Base-by-base conservation (phyloP, 192 early-diverging fungal genomes). In the Neocallimastix lanati region DNA sequence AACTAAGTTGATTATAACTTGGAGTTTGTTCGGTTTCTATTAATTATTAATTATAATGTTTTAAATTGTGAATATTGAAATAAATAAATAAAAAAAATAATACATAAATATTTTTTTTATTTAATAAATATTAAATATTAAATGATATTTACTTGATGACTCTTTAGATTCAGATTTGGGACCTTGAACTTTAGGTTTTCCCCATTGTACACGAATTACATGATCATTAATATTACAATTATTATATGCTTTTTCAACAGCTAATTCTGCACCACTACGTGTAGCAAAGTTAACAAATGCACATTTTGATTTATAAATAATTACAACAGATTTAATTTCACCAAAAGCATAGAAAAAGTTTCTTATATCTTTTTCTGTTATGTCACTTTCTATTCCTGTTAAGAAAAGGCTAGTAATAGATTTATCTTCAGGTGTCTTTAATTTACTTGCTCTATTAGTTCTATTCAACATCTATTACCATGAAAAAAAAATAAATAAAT, bases 251-350 rank as follows among this genome's bases (percentile, higher is more conserved):
- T 91, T 88, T 30, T 90, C 86, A 13, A 93, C 78, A 77, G 93
- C 96, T n/a, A 89, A 84, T 84, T 98, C 96, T 27, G 96, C 96
- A n/a, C 87, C 89, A 14, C 86, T 85, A 33, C 96, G 87, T 6
- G 89, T 90, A 25, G 88, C 88, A 84, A 88, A 98, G 83, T 97
- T 98, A 76, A 98, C 85, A 85, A 98, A 98, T 3, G 96, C 96
- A 79, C 93, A 95, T 79, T 91, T 88, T 76, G 90, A 90, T 82
- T 93, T 94, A 77, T 88, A 85, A 27, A 93, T 89, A 3, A 97
- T 87, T 4, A 93, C 90, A 37, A 98, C 85, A 2, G 94, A 94
- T 84, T 94, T 94, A 81, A 97, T 88, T 80, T 96, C 95, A 29
- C 96, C 96, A 83, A 92, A 96, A 0, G 88, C 88, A 50, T 90